Conservation (phyloP, 176 grass and related monocot genomes). For the Oryza rufipogon region DNA sequence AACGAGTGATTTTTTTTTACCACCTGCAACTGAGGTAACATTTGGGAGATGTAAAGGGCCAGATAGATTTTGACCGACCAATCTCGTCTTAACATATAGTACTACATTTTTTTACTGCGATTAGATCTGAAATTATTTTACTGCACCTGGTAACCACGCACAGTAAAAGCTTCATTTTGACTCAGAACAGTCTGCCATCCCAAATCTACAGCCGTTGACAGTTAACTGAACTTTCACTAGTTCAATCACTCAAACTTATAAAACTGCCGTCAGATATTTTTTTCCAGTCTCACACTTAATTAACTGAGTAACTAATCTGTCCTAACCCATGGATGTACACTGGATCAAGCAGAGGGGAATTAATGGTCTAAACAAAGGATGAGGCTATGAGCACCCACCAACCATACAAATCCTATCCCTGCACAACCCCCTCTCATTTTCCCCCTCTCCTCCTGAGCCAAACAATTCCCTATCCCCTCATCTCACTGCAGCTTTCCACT, state of each 20-base stretch:
- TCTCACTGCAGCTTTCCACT: conserved; percentile 9
- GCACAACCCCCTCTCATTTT: conserved; percentile 32
- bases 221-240: neutral
- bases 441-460: conserved; percentile 29
- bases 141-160: neutral
- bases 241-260: neutral
- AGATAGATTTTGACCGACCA: neutral
- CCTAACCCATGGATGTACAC: neutral
- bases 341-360: conserved; percentile 33
- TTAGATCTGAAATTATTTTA: conserved; percentile 19
- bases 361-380: conserved; percentile 35
- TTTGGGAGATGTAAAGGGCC: neutral
- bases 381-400: conserved; percentile 44
- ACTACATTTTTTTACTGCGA: neutral
- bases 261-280: neutral
- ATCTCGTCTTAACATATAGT: neutral
- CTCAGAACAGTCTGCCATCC: neutral
- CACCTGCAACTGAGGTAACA: neutral
- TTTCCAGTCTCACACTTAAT: neutral
- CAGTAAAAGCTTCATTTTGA: neutral
- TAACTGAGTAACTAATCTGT: neutral
- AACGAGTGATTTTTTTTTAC: neutral
- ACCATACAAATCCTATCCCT: conserved; percentile 57
- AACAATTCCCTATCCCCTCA: conserved; percentile 39
- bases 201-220: neutral